A percentile compares a stretch with the other conserved stretches of the same genome.
Evolutionary conservation across 441 rosid species (phyloP).

Genomic region (Lepidium campestre): DNA sequence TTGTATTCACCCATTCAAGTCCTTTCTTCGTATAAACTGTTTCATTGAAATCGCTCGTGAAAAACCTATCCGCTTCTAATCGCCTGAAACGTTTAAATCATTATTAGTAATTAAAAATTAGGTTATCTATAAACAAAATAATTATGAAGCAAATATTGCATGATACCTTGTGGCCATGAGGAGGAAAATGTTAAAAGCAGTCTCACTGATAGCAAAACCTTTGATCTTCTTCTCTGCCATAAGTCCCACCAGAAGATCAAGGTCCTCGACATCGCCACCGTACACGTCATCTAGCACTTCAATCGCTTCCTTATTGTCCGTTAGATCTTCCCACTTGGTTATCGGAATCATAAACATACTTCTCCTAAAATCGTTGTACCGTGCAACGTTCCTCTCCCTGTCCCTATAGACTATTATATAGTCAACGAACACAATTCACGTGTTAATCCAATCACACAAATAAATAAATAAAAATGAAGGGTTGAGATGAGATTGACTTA

Average conservation of each 20-base stretch:
- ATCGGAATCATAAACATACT: slow-evolving; percentile 48
- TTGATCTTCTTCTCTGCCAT: slow-evolving; percentile 70
- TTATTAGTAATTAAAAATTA: too few species aligned
- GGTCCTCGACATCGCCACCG: slow-evolving; percentile 52
- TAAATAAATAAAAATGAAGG: background rate
- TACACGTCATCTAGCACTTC: slow-evolving; percentile 46
- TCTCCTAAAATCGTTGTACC: slow-evolving; percentile 69
- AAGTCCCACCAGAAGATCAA: slow-evolving; percentile 59
- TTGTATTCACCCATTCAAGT: slow-evolving; percentile 58
- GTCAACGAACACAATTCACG: background rate
- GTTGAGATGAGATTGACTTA: slow-evolving; percentile 14
- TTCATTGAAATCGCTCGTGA: slow-evolving; percentile 55
- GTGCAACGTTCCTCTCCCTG: slow-evolving; percentile 57
- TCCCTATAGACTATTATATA: slow-evolving; percentile 57
- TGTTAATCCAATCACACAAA: background rate
- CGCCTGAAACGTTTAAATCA: slow-evolving; percentile 36
- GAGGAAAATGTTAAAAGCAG: slow-evolving; percentile 55
- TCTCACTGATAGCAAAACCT: slow-evolving; percentile 75
- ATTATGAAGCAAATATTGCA: too few species aligned
- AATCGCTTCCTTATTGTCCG: slow-evolving; percentile 51
- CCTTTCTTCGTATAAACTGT: slow-evolving; percentile 53
- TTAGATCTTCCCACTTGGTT: slow-evolving; percentile 60
- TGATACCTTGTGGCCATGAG: slow-evolving; percentile 60
- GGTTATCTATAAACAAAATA: too few species aligned
- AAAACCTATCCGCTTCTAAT: slow-evolving; percentile 62